These are phyloP conservation scores for Pseudogymnoascus sp. DNA, from an alignment of 2,329 filamentous ascomycete genomes.

Conservation along the genomic window DNA sequence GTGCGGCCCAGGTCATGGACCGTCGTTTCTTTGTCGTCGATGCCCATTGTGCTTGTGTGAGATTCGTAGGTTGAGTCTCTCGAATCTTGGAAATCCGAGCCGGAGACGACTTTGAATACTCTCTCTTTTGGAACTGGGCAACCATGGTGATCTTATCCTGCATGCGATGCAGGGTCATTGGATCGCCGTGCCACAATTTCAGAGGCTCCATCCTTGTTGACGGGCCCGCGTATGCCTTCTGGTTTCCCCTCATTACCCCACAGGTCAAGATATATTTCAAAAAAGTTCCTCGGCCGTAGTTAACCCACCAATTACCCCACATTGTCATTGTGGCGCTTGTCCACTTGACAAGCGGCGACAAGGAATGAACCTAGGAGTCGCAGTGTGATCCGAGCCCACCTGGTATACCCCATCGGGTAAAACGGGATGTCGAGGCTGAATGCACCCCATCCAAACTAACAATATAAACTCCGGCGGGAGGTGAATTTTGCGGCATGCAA, in stretches of 20 bases:
- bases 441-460: not conserved
- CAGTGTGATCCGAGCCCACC: not conserved
- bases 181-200: not conserved
- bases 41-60: not conserved
- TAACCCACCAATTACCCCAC: conserved; percentile 9
- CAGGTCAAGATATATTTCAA: not conserved
- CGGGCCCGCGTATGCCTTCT: not conserved
- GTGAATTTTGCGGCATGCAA: not conserved
- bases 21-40: conserved; percentile 5
- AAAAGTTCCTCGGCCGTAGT: not conserved
- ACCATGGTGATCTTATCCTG: conserved; percentile 8
- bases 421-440: not conserved
- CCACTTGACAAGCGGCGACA: not conserved
- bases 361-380: not conserved
- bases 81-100: not conserved
- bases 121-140: not conserved
- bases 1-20: conserved; percentile 12
- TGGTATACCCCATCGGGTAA: not conserved
- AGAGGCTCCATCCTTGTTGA: not conserved
- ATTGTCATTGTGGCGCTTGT: not conserved
- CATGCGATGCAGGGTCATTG: not conserved
- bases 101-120: not conserved
- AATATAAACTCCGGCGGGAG: not conserved
- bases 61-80: not conserved
- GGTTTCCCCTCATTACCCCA: not conserved